Conservation (phyloP, 2,329 filamentous ascomycete genomes). For the Nigrograna mackinnonii region DNA sequence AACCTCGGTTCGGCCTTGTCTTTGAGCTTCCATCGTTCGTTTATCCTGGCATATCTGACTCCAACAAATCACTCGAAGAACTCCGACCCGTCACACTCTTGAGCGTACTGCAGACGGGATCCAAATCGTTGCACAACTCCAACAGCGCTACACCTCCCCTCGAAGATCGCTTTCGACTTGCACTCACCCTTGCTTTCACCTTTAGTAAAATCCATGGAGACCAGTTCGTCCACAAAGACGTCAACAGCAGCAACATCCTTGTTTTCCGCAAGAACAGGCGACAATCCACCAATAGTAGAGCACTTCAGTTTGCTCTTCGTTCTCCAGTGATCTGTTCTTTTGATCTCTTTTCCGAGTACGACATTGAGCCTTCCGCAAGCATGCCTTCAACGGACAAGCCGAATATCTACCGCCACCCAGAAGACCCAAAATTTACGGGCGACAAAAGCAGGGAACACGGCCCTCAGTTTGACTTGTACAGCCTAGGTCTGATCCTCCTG, state of each 20-base stretch:
- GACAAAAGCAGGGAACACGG: constrained; percentile 28
- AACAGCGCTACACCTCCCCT: constrained; percentile 55
- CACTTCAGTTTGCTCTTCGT: constrained; percentile 59
- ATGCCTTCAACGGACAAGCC: constrained; percentile 39
- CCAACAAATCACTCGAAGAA: constrained; percentile 46
- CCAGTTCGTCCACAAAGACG: constrained; percentile 71
- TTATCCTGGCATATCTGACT: constrained; percentile 55
- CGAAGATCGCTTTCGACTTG: constrained; percentile 76
- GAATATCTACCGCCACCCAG: constrained; percentile 70
- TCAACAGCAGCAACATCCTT: constrained; percentile 68
- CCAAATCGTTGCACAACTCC: constrained; percentile 46
- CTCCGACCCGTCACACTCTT: constrained; percentile 49
- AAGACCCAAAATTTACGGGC: constrained; percentile 48
- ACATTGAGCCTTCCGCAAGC: constrained; percentile 48
- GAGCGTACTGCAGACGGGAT: constrained; percentile 51
- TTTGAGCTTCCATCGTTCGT: constrained; percentile 69
- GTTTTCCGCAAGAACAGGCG: constrained; percentile 59
- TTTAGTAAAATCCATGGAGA: constrained; percentile 74
- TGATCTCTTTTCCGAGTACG: constrained; percentile 68
- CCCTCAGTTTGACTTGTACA: constrained; percentile 67
- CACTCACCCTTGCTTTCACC: constrained; percentile 72
- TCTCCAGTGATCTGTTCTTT: constrained; percentile 74
- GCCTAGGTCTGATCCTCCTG: constrained; percentile 71
- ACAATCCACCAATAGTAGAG: constrained; percentile 45
- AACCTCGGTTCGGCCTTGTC: constrained; percentile 71